Evolutionary conservation across 1,139 yeast species (phyloP), one percentile per base, ranked within the genome.

Genomic region (Geotrichum fermentans): DNA sequence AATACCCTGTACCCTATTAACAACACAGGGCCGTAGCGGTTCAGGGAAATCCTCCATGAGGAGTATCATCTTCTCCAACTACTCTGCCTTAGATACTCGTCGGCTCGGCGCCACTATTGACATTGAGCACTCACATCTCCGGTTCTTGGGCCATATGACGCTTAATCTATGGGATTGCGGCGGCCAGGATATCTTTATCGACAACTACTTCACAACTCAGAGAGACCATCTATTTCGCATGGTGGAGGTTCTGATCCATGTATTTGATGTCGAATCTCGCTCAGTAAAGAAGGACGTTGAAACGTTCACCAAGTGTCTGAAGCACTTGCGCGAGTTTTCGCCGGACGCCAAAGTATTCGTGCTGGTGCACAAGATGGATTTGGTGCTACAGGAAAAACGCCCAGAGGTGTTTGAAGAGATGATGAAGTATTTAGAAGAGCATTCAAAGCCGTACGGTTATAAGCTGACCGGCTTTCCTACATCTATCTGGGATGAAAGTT

Each of bases 21-120:
- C 46, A 26, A 18, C 65, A 13, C 63, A 73, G 92, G 98, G 98
- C 69, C 84, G 97, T 45, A 83, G 95, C 21, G 97, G 99, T 43
- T 87, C 96, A 7, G 99, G 99, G 2, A 92, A 92, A 67, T 87
- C 96, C 5, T 89, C 97, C 10, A 92, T 92, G 99, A 74, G 98
- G 60, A 87, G 96, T 44, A 92, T 92, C 55, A 92, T 92, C 58
- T 92, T 92, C 66, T 81, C 92, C 63, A 92, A 94, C 64, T 94
- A 92, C 68, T 86, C 96, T 2, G 98, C 99, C 0, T 87, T 90
- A 63, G 98, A 92, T 63, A 92, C 99, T 1, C 75, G 97, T 57
- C 74, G 98, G 54, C 70, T 92, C 14, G 98, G 98, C 0, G 98
- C 98, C 21, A 92, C 98, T 0, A 90, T 94, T 53, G 98, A 94